phyloP scores from a whole-genome alignment of 139 green algal species.

The Chlorella sp. region DNA sequence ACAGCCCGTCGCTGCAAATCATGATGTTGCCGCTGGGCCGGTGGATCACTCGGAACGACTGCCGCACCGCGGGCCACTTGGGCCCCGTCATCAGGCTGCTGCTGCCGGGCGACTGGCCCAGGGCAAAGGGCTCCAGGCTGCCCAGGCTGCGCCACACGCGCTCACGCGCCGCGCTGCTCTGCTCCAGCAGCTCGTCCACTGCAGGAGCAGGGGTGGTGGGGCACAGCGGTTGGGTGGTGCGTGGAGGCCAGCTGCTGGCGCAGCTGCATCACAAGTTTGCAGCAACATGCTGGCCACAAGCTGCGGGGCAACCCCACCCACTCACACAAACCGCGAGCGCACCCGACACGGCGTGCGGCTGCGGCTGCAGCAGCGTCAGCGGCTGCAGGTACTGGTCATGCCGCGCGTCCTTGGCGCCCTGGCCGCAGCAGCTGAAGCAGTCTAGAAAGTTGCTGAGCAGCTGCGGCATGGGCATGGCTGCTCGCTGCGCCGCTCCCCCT shows the following conservation, averaged over 20 bases:
- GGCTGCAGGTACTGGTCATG: conserved; percentile 58
- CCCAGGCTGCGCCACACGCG: conserved; percentile 50
- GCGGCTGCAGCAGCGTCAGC: conserved; percentile 60
- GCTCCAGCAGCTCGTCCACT: conserved; percentile 63
- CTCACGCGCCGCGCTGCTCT: conserved; percentile 45
- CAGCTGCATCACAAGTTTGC: too few species aligned
- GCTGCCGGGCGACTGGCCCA: conserved; percentile 41
- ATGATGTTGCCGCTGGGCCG: conserved; percentile 57
- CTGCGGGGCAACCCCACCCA: too few species aligned
- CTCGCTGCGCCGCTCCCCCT: too few species aligned
- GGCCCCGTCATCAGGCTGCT: conserved; percentile 33
- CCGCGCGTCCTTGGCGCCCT: conserved; percentile 7
- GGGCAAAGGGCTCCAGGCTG: conserved; percentile 56
- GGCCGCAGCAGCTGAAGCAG: conserved; percentile 42
- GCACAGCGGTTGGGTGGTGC: too few species aligned
- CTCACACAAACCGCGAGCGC: not conserved
- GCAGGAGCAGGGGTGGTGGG: not conserved
- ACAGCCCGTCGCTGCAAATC: conserved; percentile 62
- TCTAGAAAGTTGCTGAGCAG: conserved; percentile 13
- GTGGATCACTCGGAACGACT: conserved; percentile 63
- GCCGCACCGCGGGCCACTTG: conserved; percentile 56
- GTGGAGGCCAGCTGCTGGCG: too few species aligned
- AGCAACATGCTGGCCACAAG: too few species aligned
- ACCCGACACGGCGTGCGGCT: conserved; percentile 7
- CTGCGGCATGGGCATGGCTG: not conserved